Evolutionary conservation across 305 asterid genomes (phyloP).

Genomic region (Fraxinus xanthoxyloides): DNA sequence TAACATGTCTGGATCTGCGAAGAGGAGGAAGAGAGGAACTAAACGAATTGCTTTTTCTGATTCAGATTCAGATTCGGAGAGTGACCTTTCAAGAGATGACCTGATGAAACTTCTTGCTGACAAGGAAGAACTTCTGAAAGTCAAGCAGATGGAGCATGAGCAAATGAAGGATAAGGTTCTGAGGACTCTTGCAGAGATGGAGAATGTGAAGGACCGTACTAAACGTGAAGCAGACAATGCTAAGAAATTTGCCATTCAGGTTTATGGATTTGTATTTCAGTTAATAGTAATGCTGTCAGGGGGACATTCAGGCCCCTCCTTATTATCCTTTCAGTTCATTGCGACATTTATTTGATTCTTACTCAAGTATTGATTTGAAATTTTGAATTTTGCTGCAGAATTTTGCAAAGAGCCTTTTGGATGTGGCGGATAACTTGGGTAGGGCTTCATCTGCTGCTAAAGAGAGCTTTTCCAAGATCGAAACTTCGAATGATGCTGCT

Average conservation of each 20-base stretch:
- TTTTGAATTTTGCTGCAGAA: slow-evolving; percentile 45
- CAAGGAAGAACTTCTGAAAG: slow-evolving; percentile 57
- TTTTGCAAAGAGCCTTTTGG: slow-evolving; percentile 74
- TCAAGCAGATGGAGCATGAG: slow-evolving; percentile 64
- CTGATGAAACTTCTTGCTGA: slow-evolving; percentile 70
- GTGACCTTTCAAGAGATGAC: slow-evolving; percentile 75
- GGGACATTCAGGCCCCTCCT: neutral
- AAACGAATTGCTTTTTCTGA: slow-evolving; percentile 42
- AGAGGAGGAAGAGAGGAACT: slow-evolving; percentile 35
- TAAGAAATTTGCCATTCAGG: slow-evolving; percentile 93
- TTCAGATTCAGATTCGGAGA: slow-evolving; percentile 59
- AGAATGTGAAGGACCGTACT: slow-evolving; percentile 77
- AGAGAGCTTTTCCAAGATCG: slow-evolving; percentile 71
- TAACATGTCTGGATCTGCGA: slow-evolving; percentile 22
- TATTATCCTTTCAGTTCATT: neutral
- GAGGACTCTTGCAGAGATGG: slow-evolving; percentile 81
- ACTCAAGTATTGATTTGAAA: slow-evolving; percentile 15
- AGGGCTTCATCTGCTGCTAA: slow-evolving; percentile 93
- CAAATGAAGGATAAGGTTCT: slow-evolving; percentile 74
- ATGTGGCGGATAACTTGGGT: slow-evolving; percentile 87
- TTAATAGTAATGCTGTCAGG: slow-evolving; percentile 2
- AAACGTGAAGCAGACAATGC: slow-evolving; percentile 86
- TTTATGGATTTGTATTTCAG: slow-evolving; percentile 20
- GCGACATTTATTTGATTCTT: slow-evolving; percentile 7
- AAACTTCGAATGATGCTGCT: slow-evolving; percentile 54